Base-by-base conservation (phyloP, 176 grass and related monocot species). In the Paspalum notatum region DNA sequence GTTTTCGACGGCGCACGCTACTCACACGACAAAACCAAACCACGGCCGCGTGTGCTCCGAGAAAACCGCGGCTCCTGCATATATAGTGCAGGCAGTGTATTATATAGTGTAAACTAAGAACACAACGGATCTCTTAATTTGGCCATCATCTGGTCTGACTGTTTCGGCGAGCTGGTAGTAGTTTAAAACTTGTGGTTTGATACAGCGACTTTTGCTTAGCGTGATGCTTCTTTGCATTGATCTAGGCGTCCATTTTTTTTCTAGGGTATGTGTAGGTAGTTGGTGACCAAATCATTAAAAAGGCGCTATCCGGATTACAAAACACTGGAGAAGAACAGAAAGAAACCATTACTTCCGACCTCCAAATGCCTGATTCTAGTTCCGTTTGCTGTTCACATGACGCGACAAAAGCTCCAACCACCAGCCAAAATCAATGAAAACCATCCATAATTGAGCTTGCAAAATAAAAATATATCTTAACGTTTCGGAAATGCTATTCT, bases 201-300 rank as follows among this genome's bases (percentile, higher is more conserved):
- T 43, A 38, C 63, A 11, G 60, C 24, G 3, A 72, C 55, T 66
- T 68, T n/a, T 10, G 39, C 6, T 22, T 67, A 22, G 32, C 32
- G 5, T 47, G 9, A 12, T 75, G 9, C 7, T 80, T 2, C 32
- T 55, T 32, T 60, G n/a, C n/a, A n/a, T n/a, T 62, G 17, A 11
- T 74, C 38, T 44, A 54, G 46, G 41, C 4, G 52, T 3, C 37
- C 8, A 21, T 53, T 26, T 50, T 79, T 15, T 79, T 9, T 53
- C 17, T 79, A 42, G 55, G 43, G 66, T 42, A 21, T 13, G 6
- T 52, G 18, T 21, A 15, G 54, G 44, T 3, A 73, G 69, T 64
- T 83, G 80, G 58, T 83, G 32, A 83, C 80, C 70, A 54, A 52
- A 52, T 50, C 44, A 16, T 7, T 9, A 27, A 25, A 16, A 58